These are phyloP conservation scores for Coemansia reversa DNA, from an alignment of 192 early-diverging fungal genomes.

Conservation along the genomic window DNA sequence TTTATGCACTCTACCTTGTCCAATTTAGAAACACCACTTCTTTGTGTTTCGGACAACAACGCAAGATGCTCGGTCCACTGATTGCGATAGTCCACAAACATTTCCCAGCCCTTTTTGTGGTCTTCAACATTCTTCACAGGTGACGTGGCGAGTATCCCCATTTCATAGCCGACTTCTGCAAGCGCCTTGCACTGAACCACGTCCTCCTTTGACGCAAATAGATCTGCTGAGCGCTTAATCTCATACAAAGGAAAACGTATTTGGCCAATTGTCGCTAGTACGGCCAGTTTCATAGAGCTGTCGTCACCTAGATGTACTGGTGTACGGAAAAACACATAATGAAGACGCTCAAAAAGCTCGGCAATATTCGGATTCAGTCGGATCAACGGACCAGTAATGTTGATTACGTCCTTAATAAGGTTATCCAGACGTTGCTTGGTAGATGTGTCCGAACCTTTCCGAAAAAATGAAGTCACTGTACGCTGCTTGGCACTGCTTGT, in stretches of 20 bases:
- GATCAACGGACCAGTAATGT: slow-evolving; percentile 36
- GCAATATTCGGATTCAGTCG: slow-evolving; percentile 16
- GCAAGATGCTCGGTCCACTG: slow-evolving; percentile 20
- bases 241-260: slow-evolving; percentile 38
- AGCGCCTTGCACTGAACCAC: slow-evolving; percentile 38
- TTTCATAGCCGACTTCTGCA: slow-evolving; percentile 23
- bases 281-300: slow-evolving; percentile 32
- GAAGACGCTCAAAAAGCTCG: slow-evolving; percentile 51
- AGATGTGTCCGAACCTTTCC: slow-evolving; percentile 15
- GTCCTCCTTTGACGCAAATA: slow-evolving; percentile 43
- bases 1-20: neutral
- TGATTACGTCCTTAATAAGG: slow-evolving; percentile 19
- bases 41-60: neutral
- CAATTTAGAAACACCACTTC: neutral
- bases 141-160: slow-evolving; percentile 25
- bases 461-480: slow-evolving; percentile 45
- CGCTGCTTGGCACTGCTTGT: slow-evolving; percentile 36
- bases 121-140: slow-evolving; percentile 29
- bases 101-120: slow-evolving; percentile 37
- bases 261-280: slow-evolving; percentile 35
- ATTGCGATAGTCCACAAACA: slow-evolving; percentile 24
- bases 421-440: slow-evolving; percentile 13
- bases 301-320: slow-evolving; percentile 27
- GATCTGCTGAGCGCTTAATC: slow-evolving; percentile 31
- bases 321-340: slow-evolving; percentile 48